Base-by-base conservation (phyloP, 768 basidiomycete species). In the Pleurotus eryngii region DNA sequence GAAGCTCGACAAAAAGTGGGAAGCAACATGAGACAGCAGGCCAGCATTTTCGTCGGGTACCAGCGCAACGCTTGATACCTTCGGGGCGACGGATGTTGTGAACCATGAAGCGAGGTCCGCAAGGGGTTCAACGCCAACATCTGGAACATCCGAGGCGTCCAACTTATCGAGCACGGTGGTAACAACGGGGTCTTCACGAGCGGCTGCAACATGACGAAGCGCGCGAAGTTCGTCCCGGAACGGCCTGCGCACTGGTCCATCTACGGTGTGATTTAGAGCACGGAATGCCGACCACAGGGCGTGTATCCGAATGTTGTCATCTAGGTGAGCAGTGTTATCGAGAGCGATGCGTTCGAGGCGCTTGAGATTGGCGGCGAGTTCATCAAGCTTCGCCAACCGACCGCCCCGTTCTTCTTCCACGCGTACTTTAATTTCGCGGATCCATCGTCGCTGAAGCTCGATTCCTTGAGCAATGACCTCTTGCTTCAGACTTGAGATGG, bases 401-500 rank as follows among this genome's bases (percentile, higher is more conserved):
- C 95, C 95, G 14, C 94, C 94, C 45, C 97, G 93, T 72, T 99
- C 97, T 67, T 93, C 84, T 72, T 99, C 96, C 57, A 99, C 95
- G 61, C 87, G 89, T 49, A 95, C 81, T 75, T 98, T 97, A 78
- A 98, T 87, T 58, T 98, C 94, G 30, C 92, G 86, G 42, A 99
- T 90, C 95, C 96, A 98, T 55, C 92, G 83, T 49, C 95, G 87
- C 69, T 98, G 97, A 20, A 98, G 85, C 73, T 98, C 97, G 65
- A 99, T 94, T 15, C 95, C 97, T 70, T 98, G 95, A 3, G 95
- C 89, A 50, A 98, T 81, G 54, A 98, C 93, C 69, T 96, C 95
- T 69, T 96, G 92, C 69, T 89, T 91, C 58, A 99, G 79, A 42
- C 95, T 97, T 45, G 11, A 58, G 11, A 22, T 54, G 46, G 18